Percentiles rank a stretch among this genome's conserved stretches.
These are phyloP conservation scores for Haplographium delicatum DNA, from an alignment of 495 filamentous ascomycete species.

Conservation along the genomic window DNA sequence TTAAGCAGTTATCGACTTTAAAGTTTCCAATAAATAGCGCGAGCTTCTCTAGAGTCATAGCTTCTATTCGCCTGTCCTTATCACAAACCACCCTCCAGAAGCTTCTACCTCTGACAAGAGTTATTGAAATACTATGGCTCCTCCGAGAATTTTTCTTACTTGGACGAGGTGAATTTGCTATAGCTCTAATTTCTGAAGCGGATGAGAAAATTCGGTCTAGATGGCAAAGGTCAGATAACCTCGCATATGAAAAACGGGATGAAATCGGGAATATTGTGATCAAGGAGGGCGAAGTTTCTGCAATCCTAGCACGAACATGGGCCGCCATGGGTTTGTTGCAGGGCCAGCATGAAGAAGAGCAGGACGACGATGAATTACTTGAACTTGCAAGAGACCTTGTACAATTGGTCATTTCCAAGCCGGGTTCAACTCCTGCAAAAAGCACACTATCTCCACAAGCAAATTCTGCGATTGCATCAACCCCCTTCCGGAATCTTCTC, in stretches of 20 bases:
- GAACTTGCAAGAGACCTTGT: constrained; percentile 77
- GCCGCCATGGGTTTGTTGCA: constrained; percentile 67
- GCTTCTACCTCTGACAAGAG: constrained; percentile 67
- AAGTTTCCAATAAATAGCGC: constrained; percentile 66
- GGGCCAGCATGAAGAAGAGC: constrained; percentile 62
- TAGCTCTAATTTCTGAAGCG: constrained; percentile 77
- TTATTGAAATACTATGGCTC: constrained; percentile 69
- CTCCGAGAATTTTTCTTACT: constrained; percentile 85
- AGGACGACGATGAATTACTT: constrained; percentile 66
- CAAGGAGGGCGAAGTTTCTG: constrained; percentile 80
- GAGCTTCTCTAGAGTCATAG: constrained; percentile 63
- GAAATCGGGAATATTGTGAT: constrained; percentile 54
- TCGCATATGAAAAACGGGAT: constrained; percentile 46
- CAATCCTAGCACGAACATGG: constrained; percentile 71
- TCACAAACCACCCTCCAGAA: constrained; percentile 77
- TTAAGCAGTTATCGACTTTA: constrained; percentile 64
- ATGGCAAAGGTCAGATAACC: constrained; percentile 48
- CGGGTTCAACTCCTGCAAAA: constrained; percentile 30
- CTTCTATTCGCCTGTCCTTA: constrained; percentile 70
- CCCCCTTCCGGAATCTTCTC: constrained; percentile 71
- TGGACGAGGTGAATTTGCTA: constrained; percentile 82
- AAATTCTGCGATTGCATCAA: constrained; percentile 30
- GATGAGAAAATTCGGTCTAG: constrained; percentile 63
- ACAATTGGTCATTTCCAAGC: constrained; percentile 55
- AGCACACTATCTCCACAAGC: constrained; percentile 9